Evolutionary conservation across 352 stramenopile genomes (phyloP), one percentile per base, ranked within the genome.

Genomic region (Phytopythium boreale): DNA sequence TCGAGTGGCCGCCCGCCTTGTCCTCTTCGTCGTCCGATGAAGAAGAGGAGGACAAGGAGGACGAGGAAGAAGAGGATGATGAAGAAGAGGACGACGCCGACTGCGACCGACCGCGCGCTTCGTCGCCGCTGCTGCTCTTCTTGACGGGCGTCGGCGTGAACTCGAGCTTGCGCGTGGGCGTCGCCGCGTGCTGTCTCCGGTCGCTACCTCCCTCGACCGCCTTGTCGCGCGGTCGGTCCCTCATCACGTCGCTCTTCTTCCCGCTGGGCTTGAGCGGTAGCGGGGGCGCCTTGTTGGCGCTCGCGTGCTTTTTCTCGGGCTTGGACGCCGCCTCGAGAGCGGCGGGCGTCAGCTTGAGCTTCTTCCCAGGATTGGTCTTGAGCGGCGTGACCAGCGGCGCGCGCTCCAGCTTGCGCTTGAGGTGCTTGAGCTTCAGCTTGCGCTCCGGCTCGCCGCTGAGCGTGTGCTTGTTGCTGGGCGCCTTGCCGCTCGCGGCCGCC

Each of bases 141-240:
- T 77, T 88, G 1, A 74, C 58, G 4, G 75, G 76, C 43, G 79
- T 86, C 8, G 62, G 61, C 17, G 49, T 57, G 58, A 88, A 88
- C 62, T 79, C 75, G 0, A 88, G 61, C 46, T 84, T 87, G 27
- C 78, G 53, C 2, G 76, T 84, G 11, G 62, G 77, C 44, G 24
- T 72, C 26, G 34, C 47, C 5, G 26, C 47, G 14, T 55, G 47
- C 27, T 24, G 19, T 9, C 43, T 17, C 20, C 43, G 43, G 19
- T 49, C 43, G 43, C 24, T 31, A 10, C 9, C 24, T 20, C 24
- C 22, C 9, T 53, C 24, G 11, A 27, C 9, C 4, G 12, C 17
- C 24, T 55, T 34, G 47, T 36, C 24, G 11, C 47, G 47, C 15
- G 24, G 12, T 0, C 47, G 47, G 24, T 55, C 26, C 14, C 10